These are phyloP conservation scores for Primulina huaijiensis DNA, from an alignment of 257 asterid genomes.

Conservation along the genomic window DNA sequence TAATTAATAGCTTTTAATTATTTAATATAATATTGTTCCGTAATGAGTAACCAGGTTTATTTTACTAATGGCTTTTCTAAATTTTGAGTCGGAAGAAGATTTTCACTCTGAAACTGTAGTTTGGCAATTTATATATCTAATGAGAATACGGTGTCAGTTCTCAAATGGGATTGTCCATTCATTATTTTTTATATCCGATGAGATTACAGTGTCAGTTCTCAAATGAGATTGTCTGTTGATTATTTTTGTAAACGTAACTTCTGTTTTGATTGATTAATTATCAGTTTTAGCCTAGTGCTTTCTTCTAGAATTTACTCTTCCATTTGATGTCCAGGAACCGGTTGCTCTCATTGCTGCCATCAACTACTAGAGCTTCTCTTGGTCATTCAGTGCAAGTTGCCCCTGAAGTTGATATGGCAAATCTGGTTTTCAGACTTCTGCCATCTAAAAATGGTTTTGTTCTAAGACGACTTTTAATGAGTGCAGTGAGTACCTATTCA, in stretches of 20 bases:
- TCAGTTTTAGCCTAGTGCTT: background rate
- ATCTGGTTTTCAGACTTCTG: slow-evolving; percentile 63
- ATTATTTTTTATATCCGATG: slow-evolving; percentile 2
- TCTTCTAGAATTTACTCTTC: slow-evolving; percentile 19
- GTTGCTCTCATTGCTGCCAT: slow-evolving; percentile 42
- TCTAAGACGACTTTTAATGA: slow-evolving; percentile 80
- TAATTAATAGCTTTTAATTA: too few species aligned
- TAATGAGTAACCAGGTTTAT: slow-evolving; percentile 59
- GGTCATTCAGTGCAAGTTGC: slow-evolving; percentile 40
- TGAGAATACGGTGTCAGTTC: background rate
- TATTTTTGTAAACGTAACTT: background rate
- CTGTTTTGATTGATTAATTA: background rate
- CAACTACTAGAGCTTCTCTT: slow-evolving; percentile 41
- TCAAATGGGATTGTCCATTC: background rate
- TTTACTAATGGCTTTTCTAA: background rate
- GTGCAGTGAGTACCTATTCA: slow-evolving; percentile 58
- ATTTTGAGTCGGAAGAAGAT: slow-evolving; percentile 1
- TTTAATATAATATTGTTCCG: too few species aligned
- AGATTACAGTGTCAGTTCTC: background rate
- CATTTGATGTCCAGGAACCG: slow-evolving; percentile 54
- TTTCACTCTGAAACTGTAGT: background rate
- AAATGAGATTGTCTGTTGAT: background rate
- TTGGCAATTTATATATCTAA: slow-evolving; percentile 6
- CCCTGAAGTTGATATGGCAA: slow-evolving; percentile 57
- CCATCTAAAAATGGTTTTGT: slow-evolving; percentile 82